These are phyloP conservation scores for Magnaporthales sp. DNA, from an alignment of 2,329 filamentous ascomycete genomes.

Conservation along the genomic window DNA sequence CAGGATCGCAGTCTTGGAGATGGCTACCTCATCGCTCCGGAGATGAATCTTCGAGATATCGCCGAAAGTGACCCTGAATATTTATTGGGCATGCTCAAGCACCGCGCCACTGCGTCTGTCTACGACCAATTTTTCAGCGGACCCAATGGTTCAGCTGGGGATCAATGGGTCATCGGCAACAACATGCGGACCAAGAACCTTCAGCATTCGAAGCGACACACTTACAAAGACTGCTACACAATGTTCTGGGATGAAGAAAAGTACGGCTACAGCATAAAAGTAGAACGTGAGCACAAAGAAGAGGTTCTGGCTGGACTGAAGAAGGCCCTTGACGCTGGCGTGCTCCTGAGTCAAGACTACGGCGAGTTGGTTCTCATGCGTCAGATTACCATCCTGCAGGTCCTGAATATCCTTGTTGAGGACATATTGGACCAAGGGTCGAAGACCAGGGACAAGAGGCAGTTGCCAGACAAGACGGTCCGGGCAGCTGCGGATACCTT, in stretches of 20 bases:
- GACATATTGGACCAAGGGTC: background rate
- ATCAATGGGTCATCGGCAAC: background rate
- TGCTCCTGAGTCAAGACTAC: background rate
- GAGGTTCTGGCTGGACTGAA: background rate
- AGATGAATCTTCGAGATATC: background rate
- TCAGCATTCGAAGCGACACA: background rate
- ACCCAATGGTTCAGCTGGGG: background rate
- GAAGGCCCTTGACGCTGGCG: background rate
- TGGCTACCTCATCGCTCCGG: background rate
- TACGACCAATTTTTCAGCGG: background rate
- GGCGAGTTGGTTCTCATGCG: background rate
- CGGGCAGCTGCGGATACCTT: background rate
- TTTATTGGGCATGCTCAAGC: background rate
- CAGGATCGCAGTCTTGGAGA: background rate
- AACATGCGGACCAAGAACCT: background rate
- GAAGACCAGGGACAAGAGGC: background rate
- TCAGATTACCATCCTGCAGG: background rate
- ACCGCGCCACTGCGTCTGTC: background rate
- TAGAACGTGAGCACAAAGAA: background rate
- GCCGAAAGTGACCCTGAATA: background rate
- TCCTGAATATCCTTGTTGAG: background rate
- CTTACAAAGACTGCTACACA: background rate
- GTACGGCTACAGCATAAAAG: background rate
- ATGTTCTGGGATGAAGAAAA: background rate
- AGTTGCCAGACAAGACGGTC: background rate